Percentiles rank a stretch among this genome's conserved stretches.
Conservation (phyloP, 1,139 yeast genomes). For the Arxiozyma heterogenica region DNA sequence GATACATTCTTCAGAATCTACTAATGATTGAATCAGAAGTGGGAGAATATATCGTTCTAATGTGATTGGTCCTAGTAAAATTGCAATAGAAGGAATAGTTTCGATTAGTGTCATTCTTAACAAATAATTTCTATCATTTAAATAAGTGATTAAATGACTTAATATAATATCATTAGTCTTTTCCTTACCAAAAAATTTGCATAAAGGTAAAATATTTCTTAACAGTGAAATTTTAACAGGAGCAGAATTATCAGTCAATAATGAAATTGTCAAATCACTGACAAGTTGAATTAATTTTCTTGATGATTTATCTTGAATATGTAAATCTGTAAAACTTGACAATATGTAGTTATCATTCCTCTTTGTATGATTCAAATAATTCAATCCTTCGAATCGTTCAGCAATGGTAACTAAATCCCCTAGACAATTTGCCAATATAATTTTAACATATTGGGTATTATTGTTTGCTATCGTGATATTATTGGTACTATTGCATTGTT, state of each 20-base stretch:
- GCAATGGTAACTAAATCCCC: slow-evolving; percentile 63
- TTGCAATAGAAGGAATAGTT: slow-evolving; percentile 68
- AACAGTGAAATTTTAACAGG: slow-evolving; percentile 65
- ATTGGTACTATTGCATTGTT: slow-evolving; percentile 11
- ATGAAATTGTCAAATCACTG: slow-evolving; percentile 53
- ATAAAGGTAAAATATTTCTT: slow-evolving; percentile 59
- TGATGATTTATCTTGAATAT: slow-evolving; percentile 15
- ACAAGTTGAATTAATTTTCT: slow-evolving; percentile 35
- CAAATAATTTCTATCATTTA: slow-evolving; percentile 68
- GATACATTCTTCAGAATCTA: slow-evolving; percentile 78
- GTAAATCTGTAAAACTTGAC: slow-evolving; percentile 9
- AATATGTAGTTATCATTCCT: not conserved
- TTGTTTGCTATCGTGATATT: slow-evolving; percentile 14
- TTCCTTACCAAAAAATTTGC: slow-evolving; percentile 77
- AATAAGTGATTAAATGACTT: slow-evolving; percentile 83
- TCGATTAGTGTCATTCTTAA: slow-evolving; percentile 64
- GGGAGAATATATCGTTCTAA: slow-evolving; percentile 87
- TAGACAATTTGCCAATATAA: slow-evolving; percentile 62
- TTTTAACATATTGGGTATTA: slow-evolving; percentile 43
- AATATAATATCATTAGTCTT: slow-evolving; percentile 79
- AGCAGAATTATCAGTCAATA: slow-evolving; percentile 61
- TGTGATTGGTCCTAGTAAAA: slow-evolving; percentile 71
- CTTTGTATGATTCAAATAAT: slow-evolving; percentile 21
- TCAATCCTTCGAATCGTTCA: slow-evolving; percentile 55
- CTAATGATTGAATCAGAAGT: slow-evolving; percentile 65